Evolutionary conservation across 306 rosid species (phyloP).

Genomic region (Lathyrus oleraceus): DNA sequence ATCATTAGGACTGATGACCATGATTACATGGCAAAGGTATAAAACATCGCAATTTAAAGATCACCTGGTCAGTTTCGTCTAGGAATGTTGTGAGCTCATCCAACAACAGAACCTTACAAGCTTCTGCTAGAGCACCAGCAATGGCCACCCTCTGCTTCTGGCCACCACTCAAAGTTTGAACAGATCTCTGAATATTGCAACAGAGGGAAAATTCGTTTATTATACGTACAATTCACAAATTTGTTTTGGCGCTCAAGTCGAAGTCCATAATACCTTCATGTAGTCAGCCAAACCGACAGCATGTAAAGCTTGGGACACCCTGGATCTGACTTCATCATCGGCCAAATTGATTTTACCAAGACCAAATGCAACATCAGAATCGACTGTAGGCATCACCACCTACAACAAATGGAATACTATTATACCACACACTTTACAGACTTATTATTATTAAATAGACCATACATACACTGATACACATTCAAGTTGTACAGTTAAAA

Average conservation of each 20-base stretch:
- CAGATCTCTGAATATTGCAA: conserved; percentile 65
- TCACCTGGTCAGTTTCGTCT: conserved; percentile 87
- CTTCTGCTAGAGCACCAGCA: conserved; percentile 91
- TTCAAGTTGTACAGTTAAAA: conserved; percentile 12
- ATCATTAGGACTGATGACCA: not conserved
- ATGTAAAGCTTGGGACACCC: conserved; percentile 65
- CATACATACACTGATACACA: not conserved
- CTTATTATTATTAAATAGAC: not conserved
- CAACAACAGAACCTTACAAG: conserved; percentile 76
- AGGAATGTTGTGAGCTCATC: conserved; percentile 88
- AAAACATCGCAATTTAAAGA: conserved; percentile 5
- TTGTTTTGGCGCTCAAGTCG: conserved; percentile 17
- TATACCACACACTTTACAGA: conserved; percentile 10
- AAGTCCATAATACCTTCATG: conserved; percentile 58
- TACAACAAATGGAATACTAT: conserved; percentile 35
- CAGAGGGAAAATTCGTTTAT: conserved; percentile 23
- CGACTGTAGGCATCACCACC: conserved; percentile 93
- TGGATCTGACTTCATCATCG: conserved; percentile 60
- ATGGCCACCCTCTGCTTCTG: conserved; percentile 93
- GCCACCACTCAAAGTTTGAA: conserved; percentile 88
- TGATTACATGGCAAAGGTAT: not conserved
- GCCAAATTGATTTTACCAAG: conserved; percentile 75
- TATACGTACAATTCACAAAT: conserved; percentile 1
- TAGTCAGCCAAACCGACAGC: conserved; percentile 70
- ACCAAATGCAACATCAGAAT: conserved; percentile 87